Percentiles rank a stretch among this genome's conserved stretches.
Conservation (phyloP, 352 stramenopile genomes). For the Globisporangium rhizosaccharum region DNA sequence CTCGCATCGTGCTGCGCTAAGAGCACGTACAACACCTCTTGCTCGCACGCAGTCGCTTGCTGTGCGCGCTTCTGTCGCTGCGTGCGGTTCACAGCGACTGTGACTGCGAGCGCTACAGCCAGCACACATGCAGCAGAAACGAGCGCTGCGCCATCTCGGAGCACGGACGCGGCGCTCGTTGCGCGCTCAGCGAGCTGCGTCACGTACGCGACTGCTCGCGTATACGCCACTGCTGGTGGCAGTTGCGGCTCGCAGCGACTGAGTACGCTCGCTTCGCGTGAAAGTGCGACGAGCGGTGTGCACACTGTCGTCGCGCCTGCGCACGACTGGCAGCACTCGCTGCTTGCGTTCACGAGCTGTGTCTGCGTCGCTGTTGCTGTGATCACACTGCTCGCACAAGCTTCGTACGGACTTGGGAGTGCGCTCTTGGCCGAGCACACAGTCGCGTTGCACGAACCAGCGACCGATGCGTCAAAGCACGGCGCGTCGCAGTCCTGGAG, state of each 20-base stretch:
- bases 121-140: background rate
- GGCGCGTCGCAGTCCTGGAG: slow-evolving; percentile 22
- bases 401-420: background rate
- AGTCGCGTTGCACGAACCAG: background rate
- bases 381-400: slow-evolving; percentile 5
- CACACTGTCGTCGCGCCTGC: background rate
- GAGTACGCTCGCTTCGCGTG: background rate
- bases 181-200: background rate
- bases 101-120: background rate
- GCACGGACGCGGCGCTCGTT: background rate
- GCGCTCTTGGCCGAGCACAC: background rate
- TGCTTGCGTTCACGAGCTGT: background rate
- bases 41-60: background rate
- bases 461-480: slow-evolving; percentile 9
- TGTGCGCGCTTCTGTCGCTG: background rate
- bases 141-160: background rate
- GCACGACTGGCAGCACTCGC: slow-evolving; percentile 11
- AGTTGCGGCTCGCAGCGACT: slow-evolving; percentile 9
- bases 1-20: background rate
- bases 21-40: background rate
- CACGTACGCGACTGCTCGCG: background rate
- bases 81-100: background rate
- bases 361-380: slow-evolving; percentile 1
- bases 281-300: background rate
- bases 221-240: background rate